These are phyloP conservation scores for Besnoitia besnoiti DNA, from an alignment of 169 alveolate genomes.

Conservation along the genomic window DNA sequence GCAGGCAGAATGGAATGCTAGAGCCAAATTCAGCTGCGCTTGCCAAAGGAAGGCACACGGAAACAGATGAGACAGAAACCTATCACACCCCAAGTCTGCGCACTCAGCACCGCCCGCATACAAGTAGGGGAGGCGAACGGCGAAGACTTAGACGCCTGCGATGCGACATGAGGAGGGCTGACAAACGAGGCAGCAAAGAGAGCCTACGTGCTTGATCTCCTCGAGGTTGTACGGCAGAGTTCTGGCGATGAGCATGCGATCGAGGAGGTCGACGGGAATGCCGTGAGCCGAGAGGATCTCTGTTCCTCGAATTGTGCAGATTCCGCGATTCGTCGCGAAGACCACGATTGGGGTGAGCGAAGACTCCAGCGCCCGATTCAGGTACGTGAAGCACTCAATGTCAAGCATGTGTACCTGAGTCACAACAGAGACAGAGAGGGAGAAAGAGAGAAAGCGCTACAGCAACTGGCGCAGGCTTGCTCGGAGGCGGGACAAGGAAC, in stretches of 20 bases:
- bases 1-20: too few relatives aligned
- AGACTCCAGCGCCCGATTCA: slow-evolving; percentile 98
- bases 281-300: slow-evolving; percentile 99
- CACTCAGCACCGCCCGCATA: too few relatives aligned
- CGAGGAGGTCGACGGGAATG: slow-evolving; percentile 99
- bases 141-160: not conserved
- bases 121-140: too few relatives aligned
- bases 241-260: slow-evolving; percentile 96
- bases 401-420: slow-evolving; percentile 97
- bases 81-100: too few relatives aligned
- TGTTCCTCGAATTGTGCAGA: slow-evolving; percentile 92
- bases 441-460: too few relatives aligned
- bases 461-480: too few relatives aligned
- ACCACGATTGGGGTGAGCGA: slow-evolving; percentile 98
- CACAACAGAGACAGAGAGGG: too few relatives aligned
- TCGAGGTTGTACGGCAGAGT: slow-evolving; percentile 96
- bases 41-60: not conserved
- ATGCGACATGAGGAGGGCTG: not conserved
- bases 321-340: slow-evolving; percentile 99
- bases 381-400: slow-evolving; percentile 98
- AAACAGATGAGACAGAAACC: too few relatives aligned
- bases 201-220: slow-evolving; percentile 79
- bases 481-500: too few relatives aligned
- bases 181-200: not conserved
- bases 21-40: too few relatives aligned